These are phyloP conservation scores for Verticillium isaacii DNA, from an alignment of 2,329 filamentous ascomycete species.

Conservation along the genomic window DNA sequence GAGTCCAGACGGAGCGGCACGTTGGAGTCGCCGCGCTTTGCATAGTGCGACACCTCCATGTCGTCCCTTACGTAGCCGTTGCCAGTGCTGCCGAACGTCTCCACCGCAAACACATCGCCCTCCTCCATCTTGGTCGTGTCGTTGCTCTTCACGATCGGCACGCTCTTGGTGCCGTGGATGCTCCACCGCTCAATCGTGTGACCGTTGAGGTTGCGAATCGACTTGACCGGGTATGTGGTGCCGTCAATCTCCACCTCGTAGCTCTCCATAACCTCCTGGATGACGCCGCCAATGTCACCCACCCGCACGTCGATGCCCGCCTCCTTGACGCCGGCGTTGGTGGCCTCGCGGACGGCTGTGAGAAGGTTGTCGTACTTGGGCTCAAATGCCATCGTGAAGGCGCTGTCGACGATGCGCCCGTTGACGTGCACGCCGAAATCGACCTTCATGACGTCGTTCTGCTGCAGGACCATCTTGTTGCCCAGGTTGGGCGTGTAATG, in stretches of 20 bases:
- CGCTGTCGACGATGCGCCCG: constrained; percentile 75
- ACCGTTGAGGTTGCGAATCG: constrained; percentile 68
- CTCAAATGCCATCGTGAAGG: constrained; percentile 75
- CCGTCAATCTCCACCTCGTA: constrained; percentile 70
- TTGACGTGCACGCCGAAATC: constrained; percentile 80
- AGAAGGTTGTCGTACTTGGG: constrained; percentile 71
- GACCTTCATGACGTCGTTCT: constrained; percentile 76
- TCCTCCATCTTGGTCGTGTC: constrained; percentile 84
- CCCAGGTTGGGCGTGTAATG: constrained; percentile 86
- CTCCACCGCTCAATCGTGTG: constrained; percentile 73
- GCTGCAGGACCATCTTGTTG: constrained; percentile 69
- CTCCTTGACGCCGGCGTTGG: constrained; percentile 74
- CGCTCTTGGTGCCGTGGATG: constrained; percentile 76
- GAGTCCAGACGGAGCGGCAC: constrained; percentile 73
- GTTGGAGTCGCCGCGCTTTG: constrained; percentile 67
- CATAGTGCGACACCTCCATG: constrained; percentile 86
- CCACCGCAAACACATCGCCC: constrained; percentile 76
- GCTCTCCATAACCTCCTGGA: constrained; percentile 74
- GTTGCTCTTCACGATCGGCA: constrained; percentile 72
- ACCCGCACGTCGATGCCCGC: constrained; percentile 77
- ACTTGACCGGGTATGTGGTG: constrained; percentile 63
- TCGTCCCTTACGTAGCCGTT: constrained; percentile 73
- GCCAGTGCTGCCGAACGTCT: constrained; percentile 78
- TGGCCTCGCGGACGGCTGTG: constrained; percentile 68
- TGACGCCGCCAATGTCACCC: constrained; percentile 64